These are phyloP conservation scores for Fraxinus nigra DNA, from an alignment of 305 asterid species.

Conservation along the genomic window DNA sequence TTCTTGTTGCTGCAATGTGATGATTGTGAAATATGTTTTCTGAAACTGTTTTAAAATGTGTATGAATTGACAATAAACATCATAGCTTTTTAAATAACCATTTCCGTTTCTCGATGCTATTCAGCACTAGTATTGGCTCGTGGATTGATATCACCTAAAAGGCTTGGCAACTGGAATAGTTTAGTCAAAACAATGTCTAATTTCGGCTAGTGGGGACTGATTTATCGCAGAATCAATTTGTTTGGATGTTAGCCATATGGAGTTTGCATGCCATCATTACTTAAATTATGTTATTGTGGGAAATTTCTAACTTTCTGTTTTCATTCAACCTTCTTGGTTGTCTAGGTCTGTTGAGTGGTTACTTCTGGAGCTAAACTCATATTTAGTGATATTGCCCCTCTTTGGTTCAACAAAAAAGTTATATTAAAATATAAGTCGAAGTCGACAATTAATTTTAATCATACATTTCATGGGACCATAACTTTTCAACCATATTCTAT, in stretches of 20 bases:
- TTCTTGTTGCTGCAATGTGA: slow-evolving; percentile 20
- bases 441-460: neutral
- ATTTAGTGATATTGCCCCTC: neutral
- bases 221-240: neutral
- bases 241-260: slow-evolving; percentile 13
- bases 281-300: slow-evolving; percentile 2
- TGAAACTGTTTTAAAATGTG: slow-evolving; percentile 8
- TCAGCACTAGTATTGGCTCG: neutral
- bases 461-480: neutral
- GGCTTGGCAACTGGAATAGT: neutral
- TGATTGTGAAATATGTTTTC: slow-evolving; percentile 17
- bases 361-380: neutral
- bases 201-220: neutral
- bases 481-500: neutral
- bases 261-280: neutral
- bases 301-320: slow-evolving; percentile 3
- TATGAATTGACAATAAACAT: neutral
- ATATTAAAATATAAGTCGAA: neutral
- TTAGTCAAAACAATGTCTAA: neutral
- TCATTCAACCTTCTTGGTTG: slow-evolving; percentile 5
- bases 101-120: neutral
- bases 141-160: neutral
- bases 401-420: neutral
- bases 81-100: slow-evolving; percentile 7
- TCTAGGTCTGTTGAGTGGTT: neutral